Conservation (phyloP, 1,284 basidiomycete species). For the Boletus sp. region DNA sequence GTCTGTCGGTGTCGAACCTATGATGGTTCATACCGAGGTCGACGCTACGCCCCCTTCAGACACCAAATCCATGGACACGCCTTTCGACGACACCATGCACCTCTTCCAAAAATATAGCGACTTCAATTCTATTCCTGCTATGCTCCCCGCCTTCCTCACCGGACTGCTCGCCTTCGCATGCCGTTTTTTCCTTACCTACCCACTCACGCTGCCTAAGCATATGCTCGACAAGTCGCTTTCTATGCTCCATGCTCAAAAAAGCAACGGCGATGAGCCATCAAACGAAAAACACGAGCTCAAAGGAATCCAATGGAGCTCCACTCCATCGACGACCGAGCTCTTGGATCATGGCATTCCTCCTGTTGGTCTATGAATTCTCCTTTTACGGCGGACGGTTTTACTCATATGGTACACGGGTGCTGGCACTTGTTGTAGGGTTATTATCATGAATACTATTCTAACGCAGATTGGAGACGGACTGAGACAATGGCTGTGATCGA, state of each 20-base stretch:
- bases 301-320: constrained; percentile 23
- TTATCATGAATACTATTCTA: constrained; percentile 37
- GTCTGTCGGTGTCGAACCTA: constrained; percentile 38
- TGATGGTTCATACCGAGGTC: constrained; percentile 27
- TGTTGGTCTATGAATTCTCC: constrained; percentile 49
- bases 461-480: constrained; percentile 26
- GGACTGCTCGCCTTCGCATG: constrained; percentile 43
- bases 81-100: constrained; percentile 26
- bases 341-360: constrained; percentile 37
- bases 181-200: constrained; percentile 42
- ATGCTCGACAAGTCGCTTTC: constrained; percentile 35
- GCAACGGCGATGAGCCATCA: constrained; percentile 28
- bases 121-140: constrained; percentile 26
- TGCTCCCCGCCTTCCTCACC: constrained; percentile 41
- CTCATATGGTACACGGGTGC: constrained; percentile 44
- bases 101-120: constrained; percentile 27
- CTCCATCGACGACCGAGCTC: constrained; percentile 25
- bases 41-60: constrained; percentile 31
- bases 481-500: neutral
- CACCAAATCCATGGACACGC: constrained; percentile 23
- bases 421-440: constrained; percentile 44
- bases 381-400: constrained; percentile 35
- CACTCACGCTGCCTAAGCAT: constrained; percentile 42
- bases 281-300: constrained; percentile 32
- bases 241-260: constrained; percentile 33